phyloP scores from a whole-genome alignment of 225 moss, liverwort and hornwort species.

The Straminergon stramineum region DNA sequence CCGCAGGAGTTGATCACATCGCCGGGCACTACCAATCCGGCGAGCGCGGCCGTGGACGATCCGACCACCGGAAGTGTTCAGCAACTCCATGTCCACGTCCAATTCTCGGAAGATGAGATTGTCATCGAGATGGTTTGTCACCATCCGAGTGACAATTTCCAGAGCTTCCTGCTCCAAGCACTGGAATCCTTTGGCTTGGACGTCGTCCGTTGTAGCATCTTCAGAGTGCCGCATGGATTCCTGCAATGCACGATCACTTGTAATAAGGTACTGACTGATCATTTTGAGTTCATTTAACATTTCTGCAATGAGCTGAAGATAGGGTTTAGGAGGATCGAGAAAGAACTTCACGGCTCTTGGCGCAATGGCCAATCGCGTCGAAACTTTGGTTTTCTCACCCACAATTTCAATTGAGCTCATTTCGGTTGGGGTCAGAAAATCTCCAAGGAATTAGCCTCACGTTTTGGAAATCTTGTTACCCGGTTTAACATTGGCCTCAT shows the following conservation, averaged over 20 bases:
- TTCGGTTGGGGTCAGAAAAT: background rate
- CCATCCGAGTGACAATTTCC: conserved; percentile 20
- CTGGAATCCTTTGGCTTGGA: conserved; percentile 31
- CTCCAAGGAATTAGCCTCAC: background rate
- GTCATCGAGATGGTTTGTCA: conserved; percentile 31
- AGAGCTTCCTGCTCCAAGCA: conserved; percentile 22
- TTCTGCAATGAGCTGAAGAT: background rate
- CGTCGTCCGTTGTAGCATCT: conserved; percentile 9
- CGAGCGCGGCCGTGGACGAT: background rate
- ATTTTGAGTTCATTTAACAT: background rate
- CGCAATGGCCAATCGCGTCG: background rate
- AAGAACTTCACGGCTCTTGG: background rate
- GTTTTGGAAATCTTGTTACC: background rate
- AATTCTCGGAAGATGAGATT: conserved; percentile 7
- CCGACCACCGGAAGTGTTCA: background rate
- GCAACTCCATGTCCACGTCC: conserved; percentile 18
- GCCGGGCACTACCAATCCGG: background rate
- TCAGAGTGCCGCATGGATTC: conserved; percentile 14
- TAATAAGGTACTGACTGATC: conserved; percentile 4
- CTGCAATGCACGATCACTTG: conserved; percentile 25
- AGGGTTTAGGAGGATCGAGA: background rate
- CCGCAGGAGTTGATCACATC: conserved; percentile 8
- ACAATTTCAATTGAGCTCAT: background rate
- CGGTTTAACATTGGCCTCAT: background rate
- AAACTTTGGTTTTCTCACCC: background rate